Conservation (phyloP, 2,329 filamentous ascomycete genomes). For the Metarhizium sp. region DNA sequence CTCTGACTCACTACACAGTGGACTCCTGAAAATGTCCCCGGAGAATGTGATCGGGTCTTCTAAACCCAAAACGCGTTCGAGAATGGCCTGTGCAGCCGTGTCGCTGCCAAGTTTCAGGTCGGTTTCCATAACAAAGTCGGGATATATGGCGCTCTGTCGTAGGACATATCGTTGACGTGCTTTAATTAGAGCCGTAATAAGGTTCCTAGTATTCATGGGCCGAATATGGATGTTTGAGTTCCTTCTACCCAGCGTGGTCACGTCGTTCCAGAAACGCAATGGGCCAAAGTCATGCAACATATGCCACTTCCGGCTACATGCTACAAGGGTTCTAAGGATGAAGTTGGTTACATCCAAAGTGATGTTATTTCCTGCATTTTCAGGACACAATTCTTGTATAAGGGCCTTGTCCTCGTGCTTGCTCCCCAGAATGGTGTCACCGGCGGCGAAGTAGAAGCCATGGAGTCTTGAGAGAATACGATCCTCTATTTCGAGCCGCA, state of each 20-base stretch:
- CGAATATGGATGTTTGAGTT: not conserved
- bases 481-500: not conserved
- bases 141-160: not conserved
- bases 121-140: not conserved
- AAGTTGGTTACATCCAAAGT: not conserved
- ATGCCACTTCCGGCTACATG: not conserved
- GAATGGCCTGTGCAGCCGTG: not conserved
- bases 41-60: not conserved
- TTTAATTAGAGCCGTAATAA: not conserved
- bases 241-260: not conserved
- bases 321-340: not conserved
- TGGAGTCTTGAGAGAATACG: not conserved
- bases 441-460: not conserved
- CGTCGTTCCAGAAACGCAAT: not conserved
- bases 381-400: not conserved
- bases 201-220: not conserved
- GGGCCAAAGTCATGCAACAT: not conserved
- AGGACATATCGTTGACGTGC: not conserved
- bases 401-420: not conserved
- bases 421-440: not conserved
- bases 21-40: constrained; percentile 1
- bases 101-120: not conserved
- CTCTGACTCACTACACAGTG: constrained; percentile 1
- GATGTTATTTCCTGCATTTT: not conserved
- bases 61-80: not conserved